A percentile compares a stretch with the other conserved stretches of the same genome.
These are phyloP conservation scores for Harringtonia lauricola DNA, from an alignment of 2,329 filamentous ascomycete genomes.

Conservation along the genomic window DNA sequence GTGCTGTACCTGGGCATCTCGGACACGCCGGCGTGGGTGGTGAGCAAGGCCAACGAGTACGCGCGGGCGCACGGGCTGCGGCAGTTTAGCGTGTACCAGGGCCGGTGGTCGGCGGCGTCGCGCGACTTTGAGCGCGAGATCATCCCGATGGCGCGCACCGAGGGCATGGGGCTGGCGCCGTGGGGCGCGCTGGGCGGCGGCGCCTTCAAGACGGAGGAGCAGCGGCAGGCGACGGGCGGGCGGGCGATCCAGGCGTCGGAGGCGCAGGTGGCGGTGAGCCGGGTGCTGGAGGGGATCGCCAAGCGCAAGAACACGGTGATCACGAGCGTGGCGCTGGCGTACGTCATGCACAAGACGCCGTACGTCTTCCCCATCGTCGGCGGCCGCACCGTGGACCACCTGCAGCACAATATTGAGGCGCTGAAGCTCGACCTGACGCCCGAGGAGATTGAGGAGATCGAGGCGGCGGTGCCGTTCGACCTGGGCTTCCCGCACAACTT, in stretches of 20 bases:
- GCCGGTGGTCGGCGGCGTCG: constrained; percentile 47
- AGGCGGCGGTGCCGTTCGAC: constrained; percentile 49
- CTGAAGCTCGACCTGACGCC: constrained; percentile 46
- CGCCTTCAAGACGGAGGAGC: constrained; percentile 21
- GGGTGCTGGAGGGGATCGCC: constrained; percentile 38
- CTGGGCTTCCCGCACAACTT: constrained; percentile 57
- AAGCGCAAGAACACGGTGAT: constrained; percentile 28
- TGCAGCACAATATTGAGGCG: constrained; percentile 60
- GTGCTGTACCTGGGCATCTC: constrained; percentile 48
- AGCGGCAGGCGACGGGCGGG: constrained; percentile 18
- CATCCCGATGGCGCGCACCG: constrained; percentile 50
- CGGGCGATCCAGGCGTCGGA: constrained; percentile 31
- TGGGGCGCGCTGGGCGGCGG: constrained; percentile 40
- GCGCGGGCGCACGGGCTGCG: constrained; percentile 48
- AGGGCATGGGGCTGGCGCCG: constrained; percentile 44
- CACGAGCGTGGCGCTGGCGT: constrained; percentile 52
- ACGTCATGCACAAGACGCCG: constrained; percentile 60
- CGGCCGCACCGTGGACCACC: constrained; percentile 56
- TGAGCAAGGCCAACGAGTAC: constrained; percentile 41
- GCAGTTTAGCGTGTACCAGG: constrained; percentile 54
- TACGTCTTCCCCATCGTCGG: constrained; percentile 67
- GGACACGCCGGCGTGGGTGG: constrained; percentile 47
- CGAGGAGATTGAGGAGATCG: constrained; percentile 56
- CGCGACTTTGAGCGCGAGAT: constrained; percentile 63
- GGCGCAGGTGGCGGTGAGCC: constrained; percentile 38